Evolutionary conservation across 108 stramenopile species (phyloP), one percentile per base, ranked within the genome.

Genomic region (Fistulifera pelliculosa): DNA sequence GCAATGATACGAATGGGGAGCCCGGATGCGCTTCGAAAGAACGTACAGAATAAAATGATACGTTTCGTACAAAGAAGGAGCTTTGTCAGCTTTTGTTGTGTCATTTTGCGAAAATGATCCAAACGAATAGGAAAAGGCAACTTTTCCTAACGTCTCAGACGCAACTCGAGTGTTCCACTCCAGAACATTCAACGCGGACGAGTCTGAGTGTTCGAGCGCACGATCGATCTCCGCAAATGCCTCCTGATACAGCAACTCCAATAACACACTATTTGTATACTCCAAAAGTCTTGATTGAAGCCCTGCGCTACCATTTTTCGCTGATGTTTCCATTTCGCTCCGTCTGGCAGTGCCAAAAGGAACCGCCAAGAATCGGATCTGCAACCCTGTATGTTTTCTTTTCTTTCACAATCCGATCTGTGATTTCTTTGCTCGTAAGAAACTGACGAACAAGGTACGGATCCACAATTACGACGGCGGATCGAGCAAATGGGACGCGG

Each of bases 321-420:
- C 26, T 50, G 49, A 24, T 50, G 49, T 24, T 50, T 50, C 49
- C 49, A 50, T 50, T 24, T 24, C 4, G 49, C 24, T 50, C 49
- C 49, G 22, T 50, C 49, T 2, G 49, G 23, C 2, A 50, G 15
- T 2, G 49, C 49, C 19, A 50, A 26, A 50, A 50, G 22, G 24
- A 26, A 24, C 24, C 23, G 15, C 49, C 49, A 2, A 50, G 12
- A 22, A 50, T 26, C 23, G 24, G 15, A 15, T 1, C 15, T 22
- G 49, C 49, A 19, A 50, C 22, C 23, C 2, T 50, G 49, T 50
- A 50, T 4, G 26, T 24, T 50, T 21, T 19, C 23, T 50, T 24
- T 24, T 50, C 49, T 24, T 50, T 50, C 24, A 26, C 22, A 24
- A 50, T 19, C 19, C 26, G 23, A 26, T 50, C 21, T 2, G 23